phyloP scores from a whole-genome alignment of 2,329 filamentous ascomycete genomes.

The Aspergillus niger region DNA sequence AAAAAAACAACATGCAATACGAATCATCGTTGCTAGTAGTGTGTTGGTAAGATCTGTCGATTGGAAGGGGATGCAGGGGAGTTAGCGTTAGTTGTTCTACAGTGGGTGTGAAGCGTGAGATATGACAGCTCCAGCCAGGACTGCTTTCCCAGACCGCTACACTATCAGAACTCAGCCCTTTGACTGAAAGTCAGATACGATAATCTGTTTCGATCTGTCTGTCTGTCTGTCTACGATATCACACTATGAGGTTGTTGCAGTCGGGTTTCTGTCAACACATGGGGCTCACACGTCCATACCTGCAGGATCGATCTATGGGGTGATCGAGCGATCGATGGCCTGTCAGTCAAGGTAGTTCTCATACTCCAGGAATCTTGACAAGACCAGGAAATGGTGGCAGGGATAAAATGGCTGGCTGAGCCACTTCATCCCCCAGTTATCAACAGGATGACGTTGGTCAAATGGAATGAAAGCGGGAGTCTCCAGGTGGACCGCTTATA shows the following conservation, averaged over 20 bases:
- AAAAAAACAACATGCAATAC: not conserved
- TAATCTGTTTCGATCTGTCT: not conserved
- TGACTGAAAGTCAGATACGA: not conserved
- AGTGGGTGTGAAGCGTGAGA: conserved; percentile 4
- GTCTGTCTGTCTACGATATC: not conserved
- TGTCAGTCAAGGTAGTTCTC: not conserved
- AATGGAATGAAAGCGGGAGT: conserved; percentile 3
- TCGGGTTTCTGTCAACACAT: not conserved
- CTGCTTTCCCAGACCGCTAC: conserved; percentile 19
- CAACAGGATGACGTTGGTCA: conserved; percentile 1
- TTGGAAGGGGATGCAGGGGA: conserved; percentile 12
- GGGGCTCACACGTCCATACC: not conserved
- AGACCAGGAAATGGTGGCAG: not conserved
- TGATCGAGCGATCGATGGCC: not conserved
- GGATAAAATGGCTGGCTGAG: conserved; percentile 2
- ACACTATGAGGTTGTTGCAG: not conserved
- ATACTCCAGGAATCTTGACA: conserved; percentile 1
- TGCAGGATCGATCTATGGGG: conserved; percentile 5
- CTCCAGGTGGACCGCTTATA: conserved; percentile 9
- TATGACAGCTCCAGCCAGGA: conserved; percentile 22
- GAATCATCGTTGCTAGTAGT: not conserved
- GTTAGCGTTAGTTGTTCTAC: conserved; percentile 1
- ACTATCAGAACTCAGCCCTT: conserved; percentile 12
- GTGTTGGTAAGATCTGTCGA: conserved; percentile 2
- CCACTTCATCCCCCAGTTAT: not conserved